A percentile compares a stretch with the other conserved stretches of the same genome.
Evolutionary conservation across 139 green algal species (phyloP).

Genomic region (Limnomonas spitsbergensis): DNA sequence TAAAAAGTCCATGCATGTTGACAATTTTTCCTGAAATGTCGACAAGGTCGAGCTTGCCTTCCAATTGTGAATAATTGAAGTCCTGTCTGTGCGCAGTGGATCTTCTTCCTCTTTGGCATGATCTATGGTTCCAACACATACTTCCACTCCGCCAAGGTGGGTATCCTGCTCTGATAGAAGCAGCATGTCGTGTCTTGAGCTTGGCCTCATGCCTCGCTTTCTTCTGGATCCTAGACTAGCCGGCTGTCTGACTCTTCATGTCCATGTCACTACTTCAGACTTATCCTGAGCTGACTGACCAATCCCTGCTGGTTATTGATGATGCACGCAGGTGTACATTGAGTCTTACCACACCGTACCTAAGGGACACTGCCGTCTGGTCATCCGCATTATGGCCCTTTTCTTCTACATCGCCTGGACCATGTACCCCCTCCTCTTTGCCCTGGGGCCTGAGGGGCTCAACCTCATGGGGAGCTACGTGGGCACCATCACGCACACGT

Average conservation of each 20-base stretch:
- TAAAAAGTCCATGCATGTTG: no score
- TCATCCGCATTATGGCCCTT: conserved; percentile 46
- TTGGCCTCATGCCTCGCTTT: no score
- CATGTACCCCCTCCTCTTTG: conserved; percentile 58
- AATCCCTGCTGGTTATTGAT: no score
- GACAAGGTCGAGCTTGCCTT: no score
- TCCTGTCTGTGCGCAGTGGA: conserved; percentile 6
- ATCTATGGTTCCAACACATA: conserved; percentile 51
- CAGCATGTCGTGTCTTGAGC: no score
- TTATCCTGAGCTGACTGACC: no score
- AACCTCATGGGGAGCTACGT: conserved; percentile 31
- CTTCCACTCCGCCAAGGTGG: conserved; percentile 47
- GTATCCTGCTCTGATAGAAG: no score
- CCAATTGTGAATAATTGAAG: not conserved
- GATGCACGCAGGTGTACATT: conserved; percentile 50
- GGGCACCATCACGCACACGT: conserved; percentile 30
- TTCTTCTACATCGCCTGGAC: conserved; percentile 51
- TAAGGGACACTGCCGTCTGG: conserved; percentile 46
- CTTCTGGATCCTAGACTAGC: no score
- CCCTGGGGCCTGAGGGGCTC: conserved; percentile 51
- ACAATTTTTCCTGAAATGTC: no score
- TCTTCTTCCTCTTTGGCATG: conserved; percentile 51
- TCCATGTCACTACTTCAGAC: no score
- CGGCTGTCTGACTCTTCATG: no score
- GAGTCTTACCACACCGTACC: conserved; percentile 56